Evolutionary conservation across 2,329 filamentous ascomycete species (phyloP), one percentile per base, ranked within the genome.

Genomic region (Daldinia eschscholtzii): DNA sequence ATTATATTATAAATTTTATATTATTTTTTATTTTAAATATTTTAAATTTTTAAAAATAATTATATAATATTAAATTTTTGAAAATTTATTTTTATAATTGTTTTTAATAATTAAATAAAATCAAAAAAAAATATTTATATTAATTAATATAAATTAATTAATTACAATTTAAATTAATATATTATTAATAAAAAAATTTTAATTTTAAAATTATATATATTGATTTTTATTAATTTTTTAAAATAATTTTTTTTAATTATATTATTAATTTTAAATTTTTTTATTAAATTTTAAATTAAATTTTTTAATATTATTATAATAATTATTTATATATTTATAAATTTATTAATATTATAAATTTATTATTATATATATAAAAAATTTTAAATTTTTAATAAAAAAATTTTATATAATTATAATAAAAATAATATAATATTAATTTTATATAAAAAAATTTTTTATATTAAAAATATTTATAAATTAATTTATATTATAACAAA

Each of bases 1-100:
- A 56, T 56, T 56, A 37, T 37, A 20, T 37, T 56, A 33, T 57
- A 44, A 57, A 57, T 57, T 44, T 28, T 44, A 44, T 44, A 30
- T 57, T 39, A 56, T 56, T 41, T 39, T 20, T 20, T 44, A 26
- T 26, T 46, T 46, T 26, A 46, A 46, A 23, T 46, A 46, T 46
- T 13, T 13, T 26, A 26, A 13, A 5, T 18, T 26, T 46, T 46
- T 26, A 46, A 26, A 46, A 46, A 12, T 46, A 46, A 26, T 46
- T 46, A 26, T 3, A 15, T 26, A 46, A 46, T 26, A 6, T 46
- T 46, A 26, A 46, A 46, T 26, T 2, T 13, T 26, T 15, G 4
- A 13, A 26, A 46, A 23, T 26, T 46, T 46, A 26, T 26, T 46
- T 46, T 46, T 46, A 13, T 15, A 46, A 46, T 46, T 46, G 2